Evolutionary conservation across 768 basidiomycete species (phyloP), one percentile per base, ranked within the genome.

Genomic region (Rhodotorula diobovata): DNA sequence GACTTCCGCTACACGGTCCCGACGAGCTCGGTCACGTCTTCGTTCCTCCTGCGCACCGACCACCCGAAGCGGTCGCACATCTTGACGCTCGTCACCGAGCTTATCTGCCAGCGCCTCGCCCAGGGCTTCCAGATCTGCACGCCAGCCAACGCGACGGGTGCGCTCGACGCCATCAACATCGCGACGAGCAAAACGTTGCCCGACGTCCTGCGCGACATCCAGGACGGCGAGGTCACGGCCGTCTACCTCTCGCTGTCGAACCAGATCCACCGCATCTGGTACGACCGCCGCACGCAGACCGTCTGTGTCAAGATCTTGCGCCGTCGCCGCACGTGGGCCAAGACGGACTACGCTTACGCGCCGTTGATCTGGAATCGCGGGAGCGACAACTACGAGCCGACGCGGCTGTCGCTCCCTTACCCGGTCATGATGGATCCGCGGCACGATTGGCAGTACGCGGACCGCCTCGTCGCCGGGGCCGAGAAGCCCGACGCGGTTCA

Each of bases 191-290:
- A 75, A 46, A 72, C 74, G 21, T 39, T 81, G 2, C 78, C 79
- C 4, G 81, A 82, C 61, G 79, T 81, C 2, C 72, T 82, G 3
- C 67, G 61, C 46, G 73, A 73, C 48, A 71, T 76, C 37, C 75
- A 78, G 30, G 56, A 76, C 74, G 74, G 79, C 54, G 67, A 79
- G 25, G 74, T 72, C 43, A 86, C 89, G 61, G 88, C 93, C 1
- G 88, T 96, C 14, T 98, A 90, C 81, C 84, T 98, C 64, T 91
- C 91, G 76, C 93, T 94, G 86, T 89, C 89, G 79, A 95, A 97
- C 79, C 91, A 95, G 80, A 92, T 98, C 54, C 95, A 98, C 80
- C 85, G 89, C 35, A 88, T 99, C 71, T 88, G 89, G 53, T 98
- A 93, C 77, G 90, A 89, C 56, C 77, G 78, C 37, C 77, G 78